phyloP scores from a whole-genome alignment of 2,329 filamentous ascomycete species.

The Diplodia mutila region DNA sequence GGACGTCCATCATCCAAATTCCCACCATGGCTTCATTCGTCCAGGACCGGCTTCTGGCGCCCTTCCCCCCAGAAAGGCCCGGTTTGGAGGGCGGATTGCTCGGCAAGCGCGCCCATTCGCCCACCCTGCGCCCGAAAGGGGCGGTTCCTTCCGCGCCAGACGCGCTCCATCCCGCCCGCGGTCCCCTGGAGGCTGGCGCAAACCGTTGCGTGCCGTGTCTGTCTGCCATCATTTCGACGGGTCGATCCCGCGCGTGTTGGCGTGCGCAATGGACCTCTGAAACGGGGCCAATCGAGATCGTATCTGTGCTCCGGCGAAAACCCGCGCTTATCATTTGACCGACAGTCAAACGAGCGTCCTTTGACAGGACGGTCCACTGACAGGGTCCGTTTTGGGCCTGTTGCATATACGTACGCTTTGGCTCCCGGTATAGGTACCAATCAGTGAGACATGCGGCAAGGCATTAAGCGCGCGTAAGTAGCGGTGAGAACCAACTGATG shows the following conservation, averaged over 20 bases:
- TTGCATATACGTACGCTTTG: background rate
- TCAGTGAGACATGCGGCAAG: background rate
- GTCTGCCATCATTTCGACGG: background rate
- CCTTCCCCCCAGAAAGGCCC: background rate
- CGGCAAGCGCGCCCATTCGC: background rate
- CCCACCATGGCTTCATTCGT: no score
- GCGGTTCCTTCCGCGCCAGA: constrained; percentile 5
- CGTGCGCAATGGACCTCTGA: background rate
- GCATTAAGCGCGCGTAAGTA: background rate
- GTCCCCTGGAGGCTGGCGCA: no score
- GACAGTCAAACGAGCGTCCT: background rate
- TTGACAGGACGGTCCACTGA: background rate
- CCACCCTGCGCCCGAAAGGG: background rate
- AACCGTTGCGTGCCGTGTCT: background rate
- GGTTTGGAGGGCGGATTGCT: background rate
- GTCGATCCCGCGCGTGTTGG: background rate
- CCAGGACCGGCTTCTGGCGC: no score
- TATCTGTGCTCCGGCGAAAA: background rate
- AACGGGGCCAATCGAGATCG: background rate
- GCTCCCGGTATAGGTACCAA: no score
- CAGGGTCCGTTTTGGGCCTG: background rate
- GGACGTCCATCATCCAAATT: no score
- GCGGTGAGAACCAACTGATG: background rate
- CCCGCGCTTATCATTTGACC: background rate
- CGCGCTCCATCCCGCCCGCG: background rate